Percentiles rank a stretch among this genome's conserved stretches.
phyloP scores from a whole-genome alignment of 768 basidiomycete species.

The Rhizopogon rudus region DNA sequence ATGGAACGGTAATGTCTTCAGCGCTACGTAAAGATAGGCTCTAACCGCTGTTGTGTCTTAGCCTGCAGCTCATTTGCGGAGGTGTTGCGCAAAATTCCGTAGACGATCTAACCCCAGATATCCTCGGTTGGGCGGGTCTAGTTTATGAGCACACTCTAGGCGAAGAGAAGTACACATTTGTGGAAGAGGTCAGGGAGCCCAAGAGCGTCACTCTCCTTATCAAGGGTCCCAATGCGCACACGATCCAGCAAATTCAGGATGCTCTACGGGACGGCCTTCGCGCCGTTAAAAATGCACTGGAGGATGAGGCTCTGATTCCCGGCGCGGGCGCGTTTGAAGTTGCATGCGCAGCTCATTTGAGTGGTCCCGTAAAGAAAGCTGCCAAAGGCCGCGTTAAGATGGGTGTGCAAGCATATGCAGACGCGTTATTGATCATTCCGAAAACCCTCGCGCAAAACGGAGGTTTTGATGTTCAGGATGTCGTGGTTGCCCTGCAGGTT shows the following conservation, averaged over 20 bases:
- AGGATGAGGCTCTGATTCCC: slow-evolving; percentile 84
- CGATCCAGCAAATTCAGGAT: slow-evolving; percentile 94
- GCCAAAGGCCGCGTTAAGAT: slow-evolving; percentile 96
- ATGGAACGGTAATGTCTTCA: slow-evolving; percentile 79
- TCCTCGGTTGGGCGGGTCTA: slow-evolving; percentile 95
- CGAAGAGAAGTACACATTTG: slow-evolving; percentile 97
- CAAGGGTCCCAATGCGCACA: slow-evolving; percentile 97
- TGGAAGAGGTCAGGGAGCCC: slow-evolving; percentile 94
- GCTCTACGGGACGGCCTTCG: slow-evolving; percentile 96
- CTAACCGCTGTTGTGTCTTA: slow-evolving; percentile 26
- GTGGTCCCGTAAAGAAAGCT: slow-evolving; percentile 69
- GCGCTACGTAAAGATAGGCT: slow-evolving; percentile 26
- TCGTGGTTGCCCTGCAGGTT: slow-evolving; percentile 87
- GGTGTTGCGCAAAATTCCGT: slow-evolving; percentile 97
- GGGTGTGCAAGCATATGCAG: slow-evolving; percentile 96
- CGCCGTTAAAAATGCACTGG: slow-evolving; percentile 94
- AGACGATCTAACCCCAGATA: slow-evolving; percentile 87
- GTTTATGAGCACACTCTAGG: slow-evolving; percentile 99
- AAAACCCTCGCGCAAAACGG: slow-evolving; percentile 96
- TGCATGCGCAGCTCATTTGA: slow-evolving; percentile 81
- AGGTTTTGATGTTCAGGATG: slow-evolving; percentile 95
- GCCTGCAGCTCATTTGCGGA: slow-evolving; percentile 90
- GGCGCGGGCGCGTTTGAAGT: slow-evolving; percentile 99
- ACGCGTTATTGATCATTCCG: slow-evolving; percentile 89
- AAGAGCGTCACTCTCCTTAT: slow-evolving; percentile 94